Evolutionary conservation across 331 rosid species (phyloP), one percentile per base, ranked within the genome.

Genomic region (Quercus lobata): DNA sequence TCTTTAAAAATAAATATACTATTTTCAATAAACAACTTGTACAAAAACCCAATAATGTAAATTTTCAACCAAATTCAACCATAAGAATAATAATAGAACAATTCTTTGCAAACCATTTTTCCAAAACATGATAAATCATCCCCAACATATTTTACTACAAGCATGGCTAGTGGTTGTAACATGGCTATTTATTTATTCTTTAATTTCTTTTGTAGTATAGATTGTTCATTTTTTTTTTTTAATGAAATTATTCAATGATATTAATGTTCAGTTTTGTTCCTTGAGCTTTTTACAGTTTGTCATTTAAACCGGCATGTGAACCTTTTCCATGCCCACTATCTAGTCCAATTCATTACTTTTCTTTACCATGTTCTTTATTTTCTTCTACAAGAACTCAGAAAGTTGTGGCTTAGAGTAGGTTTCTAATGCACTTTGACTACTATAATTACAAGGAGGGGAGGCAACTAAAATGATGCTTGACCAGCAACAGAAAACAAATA

Each of bases 381-480:
- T 62, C 69, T 27, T 62, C 37, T 14, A 27, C 29, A 62, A 1
- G 8, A 62, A 14, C 69, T 62, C 37, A 62, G 19, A 25, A 14
- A n/a, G 18, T 62, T 14, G 34, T 10, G 68, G 9, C 46, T 41
- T 41, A 8, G 46, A 41, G 46, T 11, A 8, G 46, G 3, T 41
- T 41, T 41, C 46, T 41, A 41, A 41, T 41, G 46, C 46, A 41
- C 46, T 41, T 41, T 41, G 46, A 41, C 12, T 41, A 2, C 3
- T 8, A 41, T 41, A 41, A 41, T 41, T 41, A 8, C 46, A 41
- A 41, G 46, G 46, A 91, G 76, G 90, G 92, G 54, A 90, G 69
- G 81, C 81, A 84, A 80, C 84, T 91, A 84, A 86, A 72, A 83
- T 56, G 73, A 83, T 87, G 87, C 82, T 89, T 79, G 88, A 85